phyloP scores from a whole-genome alignment of 805 yeast species.

The Candida morakotiae region DNA sequence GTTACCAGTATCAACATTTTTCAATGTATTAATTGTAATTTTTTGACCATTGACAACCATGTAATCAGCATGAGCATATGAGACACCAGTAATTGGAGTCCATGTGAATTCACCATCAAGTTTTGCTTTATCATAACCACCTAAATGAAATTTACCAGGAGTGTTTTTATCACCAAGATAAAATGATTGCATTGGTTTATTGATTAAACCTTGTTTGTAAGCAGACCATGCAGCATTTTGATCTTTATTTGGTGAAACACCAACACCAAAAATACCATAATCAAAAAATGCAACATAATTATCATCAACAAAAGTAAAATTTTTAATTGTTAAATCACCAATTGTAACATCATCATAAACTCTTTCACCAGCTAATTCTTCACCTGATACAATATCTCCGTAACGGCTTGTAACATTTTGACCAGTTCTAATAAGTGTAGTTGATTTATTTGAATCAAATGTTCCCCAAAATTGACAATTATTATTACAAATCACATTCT shows the following conservation, averaged over 20 bases:
- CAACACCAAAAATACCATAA: background rate
- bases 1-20: constrained; percentile 1
- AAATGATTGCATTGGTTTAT: background rate
- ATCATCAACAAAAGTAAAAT: too few relatives aligned
- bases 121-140: constrained; percentile 5
- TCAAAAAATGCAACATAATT: too few relatives aligned
- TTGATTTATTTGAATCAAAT: background rate
- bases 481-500: background rate
- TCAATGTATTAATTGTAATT: background rate
- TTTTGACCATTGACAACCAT: background rate
- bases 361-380: too few relatives aligned
- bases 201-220: background rate
- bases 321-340: too few relatives aligned
- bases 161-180: background rate
- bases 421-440: background rate
- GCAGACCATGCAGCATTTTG: background rate
- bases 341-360: too few relatives aligned
- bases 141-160: background rate
- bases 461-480: background rate
- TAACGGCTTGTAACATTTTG: background rate
- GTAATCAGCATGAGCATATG: background rate
- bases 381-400: background rate
- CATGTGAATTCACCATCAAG: background rate
- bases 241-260: background rate
- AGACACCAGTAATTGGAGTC: background rate